A percentile compares a stretch with the other conserved stretches of the same genome.
phyloP scores from a whole-genome alignment of 305 asterid species.

The Fraxinus angustifolia region DNA sequence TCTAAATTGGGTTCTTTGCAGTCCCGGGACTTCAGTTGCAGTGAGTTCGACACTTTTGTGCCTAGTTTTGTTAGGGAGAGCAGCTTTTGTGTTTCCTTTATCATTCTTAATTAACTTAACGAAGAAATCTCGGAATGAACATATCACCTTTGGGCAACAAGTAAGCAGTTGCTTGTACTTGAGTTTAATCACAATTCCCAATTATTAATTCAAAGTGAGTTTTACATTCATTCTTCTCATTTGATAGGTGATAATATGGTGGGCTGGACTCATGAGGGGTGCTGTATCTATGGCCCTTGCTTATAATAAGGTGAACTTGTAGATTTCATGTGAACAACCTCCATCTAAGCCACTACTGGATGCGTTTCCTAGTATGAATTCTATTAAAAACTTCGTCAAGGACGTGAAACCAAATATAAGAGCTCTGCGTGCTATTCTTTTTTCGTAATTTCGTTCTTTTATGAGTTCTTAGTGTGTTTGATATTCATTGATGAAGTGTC shows the following conservation, averaged over 20 bases:
- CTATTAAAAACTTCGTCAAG: neutral
- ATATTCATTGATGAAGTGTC: neutral
- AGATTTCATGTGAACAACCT: neutral
- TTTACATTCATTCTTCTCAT: neutral
- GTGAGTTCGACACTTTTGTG: neutral
- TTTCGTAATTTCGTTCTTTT: neutral
- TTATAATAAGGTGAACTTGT: slow-evolving; percentile 33
- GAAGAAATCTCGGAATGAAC: neutral
- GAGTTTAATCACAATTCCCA: neutral
- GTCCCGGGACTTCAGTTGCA: slow-evolving; percentile 2
- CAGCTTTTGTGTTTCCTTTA: slow-evolving; percentile 5
- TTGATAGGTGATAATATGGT: slow-evolving; percentile 40
- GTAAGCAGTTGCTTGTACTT: slow-evolving; percentile 21
- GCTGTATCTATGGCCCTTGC: slow-evolving; percentile 46
- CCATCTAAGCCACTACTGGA: neutral
- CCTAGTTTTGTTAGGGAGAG: neutral
- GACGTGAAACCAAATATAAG: neutral
- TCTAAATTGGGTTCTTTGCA: neutral
- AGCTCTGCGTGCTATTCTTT: neutral
- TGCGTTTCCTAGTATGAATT: neutral
- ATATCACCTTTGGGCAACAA: slow-evolving; percentile 22
- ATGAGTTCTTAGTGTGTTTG: neutral
- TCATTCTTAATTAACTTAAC: neutral
- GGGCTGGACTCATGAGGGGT: slow-evolving; percentile 45
- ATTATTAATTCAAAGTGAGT: neutral